Base-by-base conservation (phyloP, 768 basidiomycete species). In the Suillus bovinus region DNA sequence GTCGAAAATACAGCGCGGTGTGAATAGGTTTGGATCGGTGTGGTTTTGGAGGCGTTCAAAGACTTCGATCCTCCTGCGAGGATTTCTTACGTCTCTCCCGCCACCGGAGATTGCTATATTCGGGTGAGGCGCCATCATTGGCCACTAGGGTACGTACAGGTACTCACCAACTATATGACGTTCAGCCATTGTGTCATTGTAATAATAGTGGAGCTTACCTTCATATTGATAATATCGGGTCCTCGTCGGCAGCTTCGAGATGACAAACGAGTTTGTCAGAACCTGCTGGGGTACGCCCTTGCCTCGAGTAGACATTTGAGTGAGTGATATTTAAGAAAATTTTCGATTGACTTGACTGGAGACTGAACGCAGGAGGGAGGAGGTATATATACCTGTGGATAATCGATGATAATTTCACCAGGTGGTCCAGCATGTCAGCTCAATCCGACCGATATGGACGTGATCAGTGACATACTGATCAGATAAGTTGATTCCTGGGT, bases 1-100 rank as follows among this genome's bases (percentile, higher is more conserved):
- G 56, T 86, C 84, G 60, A 81, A 86, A 5, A 85, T 66, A 4
- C 76, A 72, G 16, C 76, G 77, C 0, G 81, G 81, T 14, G 67
- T 74, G 63, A 85, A 85, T 0, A 76, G 9, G 0, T 58, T 59
- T 0, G 82, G 78, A 0, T 74, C 71, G 0, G 76, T 67, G 0
- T 69, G 69, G 5, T 70, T 78, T 56, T 84, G 83, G 0, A 86
- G 70, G 6, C 69, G 65, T 58, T 74, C 69, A 1, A 74, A 64
- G 2, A 72, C 20, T 1, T 75, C 77, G 36, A 74, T 71, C 58
- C 74, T 75, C 20, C 67, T 69, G 10, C 67, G 71, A 31, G 68
- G 0, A 0, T 36, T 55, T 4, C 52, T 55, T 0, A 55, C 58
- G 2, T 67, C 38, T 11, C 38, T 17, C 1, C 36, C 38, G 3